phyloP scores from a whole-genome alignment of 106 monocot species.

The Allium sativum region DNA sequence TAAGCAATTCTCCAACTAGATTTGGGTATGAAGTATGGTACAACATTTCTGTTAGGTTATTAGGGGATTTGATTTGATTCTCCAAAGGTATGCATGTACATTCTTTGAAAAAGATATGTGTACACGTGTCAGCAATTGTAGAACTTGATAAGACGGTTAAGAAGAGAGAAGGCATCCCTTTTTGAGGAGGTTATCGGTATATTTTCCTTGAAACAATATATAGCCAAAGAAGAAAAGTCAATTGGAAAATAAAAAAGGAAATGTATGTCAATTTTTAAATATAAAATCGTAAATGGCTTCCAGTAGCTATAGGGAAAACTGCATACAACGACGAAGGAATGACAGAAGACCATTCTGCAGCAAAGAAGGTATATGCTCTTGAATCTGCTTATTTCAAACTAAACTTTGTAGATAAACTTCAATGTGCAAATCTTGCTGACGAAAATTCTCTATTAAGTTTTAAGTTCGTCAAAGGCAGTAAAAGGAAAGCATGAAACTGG shows the following conservation, averaged over 20 bases:
- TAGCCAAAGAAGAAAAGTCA: background rate
- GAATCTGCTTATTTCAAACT: constrained; percentile 36
- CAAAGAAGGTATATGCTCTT: constrained; percentile 36
- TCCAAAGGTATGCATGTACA: constrained; percentile 28
- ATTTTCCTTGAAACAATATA: background rate
- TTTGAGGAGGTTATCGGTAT: constrained; percentile 72
- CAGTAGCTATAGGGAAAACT: constrained; percentile 41
- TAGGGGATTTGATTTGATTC: no score
- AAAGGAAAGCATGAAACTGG: no score
- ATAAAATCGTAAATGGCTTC: background rate
- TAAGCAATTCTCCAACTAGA: constrained; percentile 34
- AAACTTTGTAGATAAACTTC: background rate
- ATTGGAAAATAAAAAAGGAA: background rate
- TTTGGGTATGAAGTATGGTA: no score
- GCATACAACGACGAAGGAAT: constrained; percentile 37
- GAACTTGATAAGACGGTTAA: constrained; percentile 35
- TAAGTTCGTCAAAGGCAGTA: no score
- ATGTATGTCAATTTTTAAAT: background rate
- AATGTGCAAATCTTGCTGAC: no score
- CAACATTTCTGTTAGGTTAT: no score
- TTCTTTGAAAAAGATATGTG: background rate
- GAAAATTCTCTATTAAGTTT: no score
- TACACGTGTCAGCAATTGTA: constrained; percentile 24
- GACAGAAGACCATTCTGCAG: constrained; percentile 18
- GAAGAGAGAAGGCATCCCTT: constrained; percentile 43